phyloP scores from a whole-genome alignment of 2,329 filamentous ascomycete genomes.

The Xenoacremonium recifei region DNA sequence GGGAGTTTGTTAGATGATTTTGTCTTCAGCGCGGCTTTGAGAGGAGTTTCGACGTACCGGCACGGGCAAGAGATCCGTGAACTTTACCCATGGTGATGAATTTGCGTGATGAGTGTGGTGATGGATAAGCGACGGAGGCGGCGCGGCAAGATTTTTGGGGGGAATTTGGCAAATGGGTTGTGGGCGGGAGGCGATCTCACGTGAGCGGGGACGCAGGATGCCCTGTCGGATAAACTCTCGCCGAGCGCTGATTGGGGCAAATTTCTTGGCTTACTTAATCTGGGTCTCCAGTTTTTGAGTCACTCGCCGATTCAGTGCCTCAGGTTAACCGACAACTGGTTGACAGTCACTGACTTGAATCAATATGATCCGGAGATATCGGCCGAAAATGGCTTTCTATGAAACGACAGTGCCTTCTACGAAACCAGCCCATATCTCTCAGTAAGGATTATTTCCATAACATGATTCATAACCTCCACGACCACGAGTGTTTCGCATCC shows the following conservation, averaged over 20 bases:
- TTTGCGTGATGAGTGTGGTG: conserved; percentile 37
- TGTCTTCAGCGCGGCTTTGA: conserved; percentile 6
- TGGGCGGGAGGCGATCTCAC: conserved; percentile 36
- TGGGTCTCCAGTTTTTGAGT: too few species aligned
- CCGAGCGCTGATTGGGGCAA: conserved; percentile 1
- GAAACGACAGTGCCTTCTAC: too few species aligned
- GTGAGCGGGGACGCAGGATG: conserved; percentile 33
- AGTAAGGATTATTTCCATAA: too few species aligned
- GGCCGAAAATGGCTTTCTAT: too few species aligned
- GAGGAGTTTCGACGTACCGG: conserved; percentile 42
- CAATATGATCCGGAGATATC: too few species aligned
- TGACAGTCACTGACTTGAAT: too few species aligned
- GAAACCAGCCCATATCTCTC: too few species aligned
- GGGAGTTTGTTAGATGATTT: conserved; percentile 58
- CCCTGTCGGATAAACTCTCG: conserved; percentile 33
- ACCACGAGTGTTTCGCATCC: too few species aligned
- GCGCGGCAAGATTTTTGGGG: conserved; percentile 32
- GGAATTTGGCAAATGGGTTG: conserved; percentile 37
- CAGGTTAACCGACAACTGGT: too few species aligned
- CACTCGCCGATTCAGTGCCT: too few species aligned
- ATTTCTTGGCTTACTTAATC: too few species aligned
- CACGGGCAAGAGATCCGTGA: conserved; percentile 92
- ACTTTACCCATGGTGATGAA: conserved; percentile 79
- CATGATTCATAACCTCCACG: too few species aligned
- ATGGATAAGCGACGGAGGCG: conserved; percentile 30